These are phyloP conservation scores for Amauroascus verrucosus DNA, from an alignment of 2,329 filamentous ascomycete genomes.

Conservation along the genomic window DNA sequence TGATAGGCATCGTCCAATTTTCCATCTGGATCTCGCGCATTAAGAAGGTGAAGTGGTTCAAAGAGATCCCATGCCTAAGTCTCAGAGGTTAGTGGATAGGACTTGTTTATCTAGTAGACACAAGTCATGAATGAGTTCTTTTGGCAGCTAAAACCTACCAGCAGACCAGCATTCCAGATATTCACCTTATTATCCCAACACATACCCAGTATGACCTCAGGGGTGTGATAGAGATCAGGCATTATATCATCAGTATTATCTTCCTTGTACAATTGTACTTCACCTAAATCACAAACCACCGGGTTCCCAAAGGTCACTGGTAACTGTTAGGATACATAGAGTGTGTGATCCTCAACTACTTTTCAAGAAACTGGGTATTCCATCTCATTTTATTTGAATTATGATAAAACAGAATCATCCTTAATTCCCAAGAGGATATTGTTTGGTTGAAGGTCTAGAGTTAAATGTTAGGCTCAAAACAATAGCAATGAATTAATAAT, in stretches of 20 bases:
- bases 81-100: too few species aligned
- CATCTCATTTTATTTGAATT: constrained; percentile 24
- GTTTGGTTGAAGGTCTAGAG: constrained; percentile 24
- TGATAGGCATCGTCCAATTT: neutral
- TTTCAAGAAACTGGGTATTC: constrained; percentile 24
- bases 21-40: neutral
- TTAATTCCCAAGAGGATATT: constrained; percentile 26
- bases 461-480: neutral
- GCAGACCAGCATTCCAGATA: constrained; percentile 25
- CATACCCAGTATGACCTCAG: constrained; percentile 25
- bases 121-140: neutral
- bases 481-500: neutral
- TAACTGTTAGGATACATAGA: constrained; percentile 22
- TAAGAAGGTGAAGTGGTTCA: constrained; percentile 16
- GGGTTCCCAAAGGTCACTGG: constrained; percentile 19
- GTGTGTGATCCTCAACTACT: constrained; percentile 20
- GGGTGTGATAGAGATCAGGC: constrained; percentile 24
- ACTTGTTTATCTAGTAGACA: neutral
- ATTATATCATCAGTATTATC: constrained; percentile 20
- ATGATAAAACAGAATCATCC: constrained; percentile 23
- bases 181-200: constrained; percentile 24
- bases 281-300: constrained; percentile 25
- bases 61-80: constrained; percentile 19
- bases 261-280: constrained; percentile 18
- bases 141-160: constrained; percentile 7